Evolutionary conservation across 2,329 filamentous ascomycete genomes (phyloP).

Genomic region (Aspergillus sp.): DNA sequence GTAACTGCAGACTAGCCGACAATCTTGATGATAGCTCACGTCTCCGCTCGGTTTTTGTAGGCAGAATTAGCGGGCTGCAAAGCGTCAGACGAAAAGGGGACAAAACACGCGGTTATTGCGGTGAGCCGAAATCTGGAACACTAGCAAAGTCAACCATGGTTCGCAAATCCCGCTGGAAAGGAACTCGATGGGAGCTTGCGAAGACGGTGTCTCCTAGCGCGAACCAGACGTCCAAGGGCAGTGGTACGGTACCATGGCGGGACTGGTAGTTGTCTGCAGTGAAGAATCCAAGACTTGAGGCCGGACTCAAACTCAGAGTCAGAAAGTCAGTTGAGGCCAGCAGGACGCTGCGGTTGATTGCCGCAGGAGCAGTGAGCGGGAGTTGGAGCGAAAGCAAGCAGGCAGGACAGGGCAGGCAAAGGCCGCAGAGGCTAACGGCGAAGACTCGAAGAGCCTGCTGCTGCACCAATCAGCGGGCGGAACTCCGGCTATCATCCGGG

Average conservation of each 20-base stretch:
- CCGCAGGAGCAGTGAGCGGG: too few relatives aligned
- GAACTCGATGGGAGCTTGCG: not conserved
- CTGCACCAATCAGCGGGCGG: not conserved
- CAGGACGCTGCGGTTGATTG: too few relatives aligned
- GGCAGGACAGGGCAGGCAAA: too few relatives aligned
- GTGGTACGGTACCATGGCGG: not conserved
- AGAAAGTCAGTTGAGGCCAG: too few relatives aligned
- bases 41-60: not conserved
- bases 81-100: not conserved
- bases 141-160: slow-evolving; percentile 21
- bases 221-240: not conserved
- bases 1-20: not conserved
- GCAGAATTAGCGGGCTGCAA: not conserved
- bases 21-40: not conserved
- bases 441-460: not conserved
- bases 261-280: too few relatives aligned
- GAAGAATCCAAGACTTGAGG: not conserved
- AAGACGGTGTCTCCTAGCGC: not conserved
- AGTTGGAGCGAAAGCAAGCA: too few relatives aligned
- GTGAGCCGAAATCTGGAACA: slow-evolving; percentile 19
- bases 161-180: not conserved
- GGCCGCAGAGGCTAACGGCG: too few relatives aligned
- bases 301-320: too few relatives aligned
- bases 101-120: slow-evolving; percentile 6
- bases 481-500: not conserved